phyloP scores from a whole-genome alignment of 2,329 filamentous ascomycete species.

The Knufia petricola region DNA sequence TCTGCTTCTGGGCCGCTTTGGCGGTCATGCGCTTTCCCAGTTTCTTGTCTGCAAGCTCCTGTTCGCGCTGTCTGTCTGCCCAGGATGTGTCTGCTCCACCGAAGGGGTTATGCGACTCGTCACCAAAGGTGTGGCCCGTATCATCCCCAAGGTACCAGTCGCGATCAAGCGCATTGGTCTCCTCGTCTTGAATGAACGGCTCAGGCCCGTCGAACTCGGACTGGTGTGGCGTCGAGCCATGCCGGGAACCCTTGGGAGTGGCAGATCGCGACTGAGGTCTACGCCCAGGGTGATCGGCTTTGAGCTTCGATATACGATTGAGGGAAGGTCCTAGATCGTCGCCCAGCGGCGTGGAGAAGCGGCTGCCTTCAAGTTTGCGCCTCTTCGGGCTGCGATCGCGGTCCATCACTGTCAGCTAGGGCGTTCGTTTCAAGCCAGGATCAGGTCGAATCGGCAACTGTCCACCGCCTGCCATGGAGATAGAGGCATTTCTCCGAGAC shows the following conservation, averaged over 20 bases:
- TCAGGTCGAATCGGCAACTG: too few species aligned
- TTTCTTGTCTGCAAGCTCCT: conserved; percentile 70
- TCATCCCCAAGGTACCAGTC: conserved; percentile 92
- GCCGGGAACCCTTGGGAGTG: conserved; percentile 26
- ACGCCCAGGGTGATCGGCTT: conserved; percentile 17
- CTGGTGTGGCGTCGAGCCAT: conserved; percentile 36
- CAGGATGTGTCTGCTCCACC: conserved; percentile 63
- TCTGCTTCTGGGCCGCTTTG: conserved; percentile 72
- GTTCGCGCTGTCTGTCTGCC: conserved; percentile 67
- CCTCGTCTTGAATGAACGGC: conserved; percentile 53
- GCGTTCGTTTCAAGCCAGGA: too few species aligned
- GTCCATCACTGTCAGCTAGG: too few species aligned
- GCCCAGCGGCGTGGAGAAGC: conserved; percentile 44
- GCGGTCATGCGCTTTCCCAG: conserved; percentile 60
- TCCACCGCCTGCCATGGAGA: too few species aligned
- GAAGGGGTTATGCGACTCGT: conserved; percentile 89
- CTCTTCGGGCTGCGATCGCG: conserved; percentile 50
- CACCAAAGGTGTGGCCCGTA: conserved; percentile 73
- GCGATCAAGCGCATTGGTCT: conserved; percentile 67
- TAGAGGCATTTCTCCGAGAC: too few species aligned
- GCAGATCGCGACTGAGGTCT: conserved; percentile 25
- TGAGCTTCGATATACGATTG: conserved; percentile 32
- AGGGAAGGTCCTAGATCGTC: conserved; percentile 31
- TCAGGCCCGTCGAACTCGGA: conserved; percentile 54
- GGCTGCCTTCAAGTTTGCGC: conserved; percentile 56